Conservation (phyloP, 2,329 filamentous ascomycete genomes). For the Magnaporthales sp. region DNA sequence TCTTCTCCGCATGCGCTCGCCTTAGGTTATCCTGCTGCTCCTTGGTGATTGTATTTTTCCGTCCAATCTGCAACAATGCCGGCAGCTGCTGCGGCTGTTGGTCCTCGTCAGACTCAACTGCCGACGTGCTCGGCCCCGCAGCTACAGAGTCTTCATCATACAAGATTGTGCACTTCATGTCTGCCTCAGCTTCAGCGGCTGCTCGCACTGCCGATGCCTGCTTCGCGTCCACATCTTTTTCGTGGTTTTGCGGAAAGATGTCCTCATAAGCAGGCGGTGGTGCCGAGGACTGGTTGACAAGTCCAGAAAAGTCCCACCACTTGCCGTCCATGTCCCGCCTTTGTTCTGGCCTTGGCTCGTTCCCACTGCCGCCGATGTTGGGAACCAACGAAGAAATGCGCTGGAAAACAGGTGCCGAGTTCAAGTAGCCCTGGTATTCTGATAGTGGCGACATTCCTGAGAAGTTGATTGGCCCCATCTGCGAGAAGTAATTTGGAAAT, state of each 20-base stretch:
- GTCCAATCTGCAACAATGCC: conserved; percentile 47
- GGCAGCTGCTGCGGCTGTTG: conserved; percentile 22
- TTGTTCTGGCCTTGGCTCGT: conserved; percentile 20
- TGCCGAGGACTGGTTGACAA: conserved; percentile 35
- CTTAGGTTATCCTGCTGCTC: conserved; percentile 58
- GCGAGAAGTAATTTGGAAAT: conserved; percentile 50
- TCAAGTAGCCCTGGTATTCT: conserved; percentile 59
- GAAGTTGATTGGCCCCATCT: conserved; percentile 41
- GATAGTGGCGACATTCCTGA: conserved; percentile 44
- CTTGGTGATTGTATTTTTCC: conserved; percentile 54
- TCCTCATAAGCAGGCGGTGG: conserved; percentile 72
- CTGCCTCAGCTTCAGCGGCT: conserved; percentile 48
- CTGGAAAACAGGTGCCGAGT: conserved; percentile 54
- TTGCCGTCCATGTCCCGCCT: conserved; percentile 36
- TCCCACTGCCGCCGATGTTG: conserved; percentile 37
- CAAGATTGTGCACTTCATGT: conserved; percentile 44
- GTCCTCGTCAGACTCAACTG: conserved; percentile 15
- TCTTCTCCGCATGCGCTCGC: conserved; percentile 50
- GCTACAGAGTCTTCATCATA: conserved; percentile 38
- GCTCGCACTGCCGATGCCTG: conserved; percentile 49
- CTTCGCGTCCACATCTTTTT: conserved; percentile 39
- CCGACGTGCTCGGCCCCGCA: conserved; percentile 14
- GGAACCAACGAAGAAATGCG: conserved; percentile 66
- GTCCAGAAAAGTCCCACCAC: conserved; percentile 50
- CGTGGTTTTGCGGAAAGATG: conserved; percentile 44